A percentile compares a stretch with the other conserved stretches of the same genome.
These are phyloP conservation scores for Mrakia frigida DNA, from an alignment of 768 basidiomycete genomes.

Conservation along the genomic window DNA sequence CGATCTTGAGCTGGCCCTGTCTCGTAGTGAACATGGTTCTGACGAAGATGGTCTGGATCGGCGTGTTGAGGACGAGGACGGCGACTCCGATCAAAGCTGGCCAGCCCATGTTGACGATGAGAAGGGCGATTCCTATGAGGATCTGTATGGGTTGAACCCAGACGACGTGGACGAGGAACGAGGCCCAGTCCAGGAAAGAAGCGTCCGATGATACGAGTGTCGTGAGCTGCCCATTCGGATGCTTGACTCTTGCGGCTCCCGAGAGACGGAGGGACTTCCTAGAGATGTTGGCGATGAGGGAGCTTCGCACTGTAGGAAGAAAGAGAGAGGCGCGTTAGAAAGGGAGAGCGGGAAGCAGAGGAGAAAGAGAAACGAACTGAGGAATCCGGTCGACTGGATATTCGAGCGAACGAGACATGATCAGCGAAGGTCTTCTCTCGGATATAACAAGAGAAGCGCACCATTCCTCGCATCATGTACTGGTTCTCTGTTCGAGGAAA, in stretches of 20 bases:
- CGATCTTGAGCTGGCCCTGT: conserved; percentile 51
- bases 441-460: not conserved
- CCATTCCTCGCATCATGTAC: conserved; percentile 37
- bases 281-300: conserved; percentile 53
- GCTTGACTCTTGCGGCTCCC: conserved; percentile 55
- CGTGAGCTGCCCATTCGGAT: conserved; percentile 62
- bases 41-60: conserved; percentile 56
- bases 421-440: not conserved
- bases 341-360: not conserved
- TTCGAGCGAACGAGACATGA: conserved; percentile 40
- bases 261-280: conserved; percentile 66
- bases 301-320: conserved; percentile 26
- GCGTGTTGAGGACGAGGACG: conserved; percentile 55
- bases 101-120: conserved; percentile 63
- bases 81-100: conserved; percentile 64
- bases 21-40: conserved; percentile 50
- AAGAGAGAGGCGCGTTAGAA: not conserved
- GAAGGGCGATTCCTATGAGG: conserved; percentile 57
- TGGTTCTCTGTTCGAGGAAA: conserved; percentile 18
- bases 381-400: conserved; percentile 5
- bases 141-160: conserved; percentile 56
- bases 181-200: conserved; percentile 53
- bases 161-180: conserved; percentile 47
- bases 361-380: not conserved
- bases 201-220: conserved; percentile 69